Evolutionary conservation across 352 stramenopile genomes (phyloP).

Genomic region (Phytophthora colocasiae): DNA sequence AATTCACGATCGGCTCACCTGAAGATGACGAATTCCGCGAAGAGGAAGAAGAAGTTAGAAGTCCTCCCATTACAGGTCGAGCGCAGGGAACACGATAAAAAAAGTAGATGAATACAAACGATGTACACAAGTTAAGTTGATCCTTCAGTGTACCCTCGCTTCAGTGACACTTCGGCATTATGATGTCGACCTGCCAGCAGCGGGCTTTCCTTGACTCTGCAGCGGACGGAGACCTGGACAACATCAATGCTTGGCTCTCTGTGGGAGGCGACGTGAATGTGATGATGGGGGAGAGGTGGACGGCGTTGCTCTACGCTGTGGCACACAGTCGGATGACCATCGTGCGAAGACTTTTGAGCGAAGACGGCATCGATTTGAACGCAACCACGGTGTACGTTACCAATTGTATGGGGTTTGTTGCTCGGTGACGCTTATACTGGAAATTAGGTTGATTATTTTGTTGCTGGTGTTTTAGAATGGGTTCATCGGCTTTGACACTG

Average conservation of each 20-base stretch:
- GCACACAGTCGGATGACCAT: conserved; percentile 53
- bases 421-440: neutral
- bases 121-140: neutral
- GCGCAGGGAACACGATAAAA: conserved; percentile 11
- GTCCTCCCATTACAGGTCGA: neutral
- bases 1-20: conserved; percentile 57
- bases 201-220: conserved; percentile 65
- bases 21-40: conserved; percentile 43
- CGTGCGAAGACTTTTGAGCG: conserved; percentile 47
- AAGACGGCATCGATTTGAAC: conserved; percentile 59
- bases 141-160: conserved; percentile 1
- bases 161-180: conserved; percentile 4
- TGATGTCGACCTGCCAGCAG: conserved; percentile 1
- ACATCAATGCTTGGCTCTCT: conserved; percentile 51
- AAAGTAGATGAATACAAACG: conserved; percentile 8
- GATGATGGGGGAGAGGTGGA: conserved; percentile 69
- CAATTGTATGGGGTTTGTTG: neutral
- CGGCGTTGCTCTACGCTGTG: conserved; percentile 72
- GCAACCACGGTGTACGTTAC: conserved; percentile 56
- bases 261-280: conserved; percentile 57
- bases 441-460: neutral
- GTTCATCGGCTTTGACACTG: conserved; percentile 65
- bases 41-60: conserved; percentile 22
- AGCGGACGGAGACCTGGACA: conserved; percentile 40
- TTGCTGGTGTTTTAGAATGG: conserved; percentile 35